Evolutionary conservation across 1,284 basidiomycete species (phyloP).

Genomic region (Phylloboletellus chloephorus): DNA sequence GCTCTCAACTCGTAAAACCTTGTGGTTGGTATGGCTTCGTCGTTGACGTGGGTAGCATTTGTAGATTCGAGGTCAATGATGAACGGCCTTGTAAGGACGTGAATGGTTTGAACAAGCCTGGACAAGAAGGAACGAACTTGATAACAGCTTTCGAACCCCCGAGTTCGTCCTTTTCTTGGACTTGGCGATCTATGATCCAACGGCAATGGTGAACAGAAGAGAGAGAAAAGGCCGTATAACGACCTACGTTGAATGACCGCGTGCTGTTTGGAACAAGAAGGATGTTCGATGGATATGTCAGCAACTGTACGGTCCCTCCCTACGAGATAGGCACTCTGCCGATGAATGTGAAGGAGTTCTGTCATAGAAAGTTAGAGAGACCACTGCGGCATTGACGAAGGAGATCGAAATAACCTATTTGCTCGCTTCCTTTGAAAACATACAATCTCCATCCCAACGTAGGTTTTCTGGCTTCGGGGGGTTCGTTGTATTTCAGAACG

Average conservation of each 20-base stretch:
- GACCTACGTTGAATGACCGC: conserved; percentile 87
- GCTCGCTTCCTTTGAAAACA: conserved; percentile 93
- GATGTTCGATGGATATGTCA: conserved; percentile 91
- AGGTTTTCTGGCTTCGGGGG: conserved; percentile 95
- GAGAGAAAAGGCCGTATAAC: neutral
- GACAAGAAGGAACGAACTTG: conserved; percentile 55
- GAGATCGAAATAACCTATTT: conserved; percentile 65
- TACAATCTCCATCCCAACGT: conserved; percentile 88
- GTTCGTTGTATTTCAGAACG: conserved; percentile 97
- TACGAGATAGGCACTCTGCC: conserved; percentile 92
- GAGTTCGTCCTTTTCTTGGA: conserved; percentile 84
- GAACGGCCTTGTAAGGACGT: conserved; percentile 62
- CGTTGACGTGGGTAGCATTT: conserved; percentile 92
- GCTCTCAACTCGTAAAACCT: conserved; percentile 88
- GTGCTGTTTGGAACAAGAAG: conserved; percentile 98
- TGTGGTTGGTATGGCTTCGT: conserved; percentile 75
- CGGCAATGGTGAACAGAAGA: conserved; percentile 10
- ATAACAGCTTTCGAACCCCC: conserved; percentile 71
- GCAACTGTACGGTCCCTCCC: conserved; percentile 85
- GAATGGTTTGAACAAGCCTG: conserved; percentile 6
- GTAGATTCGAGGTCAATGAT: conserved; percentile 97
- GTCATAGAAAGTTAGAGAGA: conserved; percentile 9
- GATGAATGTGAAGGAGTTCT: conserved; percentile 88
- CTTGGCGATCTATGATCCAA: conserved; percentile 61
- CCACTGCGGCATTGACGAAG: neutral